Evolutionary conservation across 2,329 filamentous ascomycete genomes (phyloP).

Genomic region (Huntiella moniliformis): DNA sequence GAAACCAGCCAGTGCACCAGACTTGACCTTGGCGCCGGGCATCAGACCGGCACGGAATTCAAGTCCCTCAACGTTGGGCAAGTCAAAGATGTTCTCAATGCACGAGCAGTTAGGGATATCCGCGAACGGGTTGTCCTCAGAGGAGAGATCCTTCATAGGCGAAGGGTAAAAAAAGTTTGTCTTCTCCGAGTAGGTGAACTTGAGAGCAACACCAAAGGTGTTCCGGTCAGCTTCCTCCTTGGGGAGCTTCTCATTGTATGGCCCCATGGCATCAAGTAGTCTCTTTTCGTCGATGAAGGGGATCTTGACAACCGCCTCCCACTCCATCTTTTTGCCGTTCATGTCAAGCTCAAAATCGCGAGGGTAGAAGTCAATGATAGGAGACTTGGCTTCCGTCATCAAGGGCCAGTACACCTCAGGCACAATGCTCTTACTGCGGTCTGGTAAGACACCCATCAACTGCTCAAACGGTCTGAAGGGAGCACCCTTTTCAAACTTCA

Average conservation of each 20-base stretch:
- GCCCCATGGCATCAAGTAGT: slow-evolving; percentile 66
- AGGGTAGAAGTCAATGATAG: slow-evolving; percentile 96
- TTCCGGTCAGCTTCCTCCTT: slow-evolving; percentile 68
- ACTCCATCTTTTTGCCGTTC: slow-evolving; percentile 99
- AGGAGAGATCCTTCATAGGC: slow-evolving; percentile 53
- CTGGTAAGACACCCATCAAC: slow-evolving; percentile 92
- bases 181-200: slow-evolving; percentile 71
- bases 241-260: slow-evolving; percentile 60
- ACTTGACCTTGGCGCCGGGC: slow-evolving; percentile 64
- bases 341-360: slow-evolving; percentile 94
- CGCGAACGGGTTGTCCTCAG: slow-evolving; percentile 37
- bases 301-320: slow-evolving; percentile 98
- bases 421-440: slow-evolving; percentile 93
- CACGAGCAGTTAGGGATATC: slow-evolving; percentile 76
- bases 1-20: slow-evolving; percentile 77
- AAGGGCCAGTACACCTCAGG: slow-evolving; percentile 71
- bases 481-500: slow-evolving; percentile 85
- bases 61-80: slow-evolving; percentile 79
- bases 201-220: slow-evolving; percentile 76
- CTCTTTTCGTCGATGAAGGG: slow-evolving; percentile 92
- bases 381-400: slow-evolving; percentile 79
- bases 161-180: slow-evolving; percentile 72
- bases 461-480: slow-evolving; percentile 92
- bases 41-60: slow-evolving; percentile 71
- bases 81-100: slow-evolving; percentile 87